These are phyloP conservation scores for Boechera retrofracta DNA, from an alignment of 345 rosid species.

Conservation along the genomic window DNA sequence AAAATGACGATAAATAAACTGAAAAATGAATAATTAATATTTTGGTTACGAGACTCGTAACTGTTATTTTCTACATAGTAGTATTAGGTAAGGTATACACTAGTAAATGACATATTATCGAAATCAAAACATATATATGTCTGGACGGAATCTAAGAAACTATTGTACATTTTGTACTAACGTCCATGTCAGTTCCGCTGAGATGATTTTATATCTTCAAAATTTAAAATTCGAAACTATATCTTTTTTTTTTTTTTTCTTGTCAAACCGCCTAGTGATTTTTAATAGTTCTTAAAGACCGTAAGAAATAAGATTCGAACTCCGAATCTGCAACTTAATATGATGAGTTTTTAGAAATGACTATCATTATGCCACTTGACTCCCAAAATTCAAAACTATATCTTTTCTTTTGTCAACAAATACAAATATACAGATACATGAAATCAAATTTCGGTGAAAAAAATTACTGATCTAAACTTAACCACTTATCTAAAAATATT, in stretches of 20 bases:
- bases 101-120: slow-evolving; percentile 14
- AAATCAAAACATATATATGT: slow-evolving; percentile 3
- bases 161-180: neutral
- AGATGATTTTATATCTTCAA: slow-evolving; percentile 9
- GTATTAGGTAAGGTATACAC: neutral
- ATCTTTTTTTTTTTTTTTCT: no score
- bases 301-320: no score
- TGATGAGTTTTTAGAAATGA: accelerated
- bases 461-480: no score
- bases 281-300: no score
- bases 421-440: no score
- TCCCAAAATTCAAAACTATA: no score
- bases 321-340: no score
- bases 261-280: no score
- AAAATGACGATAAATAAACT: neutral
- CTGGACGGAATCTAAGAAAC: slow-evolving; percentile 30
- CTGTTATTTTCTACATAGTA: neutral
- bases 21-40: neutral
- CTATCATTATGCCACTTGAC: no score
- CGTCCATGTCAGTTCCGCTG: neutral
- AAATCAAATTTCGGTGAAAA: no score
- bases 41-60: neutral
- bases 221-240: slow-evolving; percentile 8
- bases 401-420: no score
- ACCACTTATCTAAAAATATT: no score